Evolutionary conservation across 2,329 filamentous ascomycete genomes (phyloP).

Genomic region (Metarhizium sp.): DNA sequence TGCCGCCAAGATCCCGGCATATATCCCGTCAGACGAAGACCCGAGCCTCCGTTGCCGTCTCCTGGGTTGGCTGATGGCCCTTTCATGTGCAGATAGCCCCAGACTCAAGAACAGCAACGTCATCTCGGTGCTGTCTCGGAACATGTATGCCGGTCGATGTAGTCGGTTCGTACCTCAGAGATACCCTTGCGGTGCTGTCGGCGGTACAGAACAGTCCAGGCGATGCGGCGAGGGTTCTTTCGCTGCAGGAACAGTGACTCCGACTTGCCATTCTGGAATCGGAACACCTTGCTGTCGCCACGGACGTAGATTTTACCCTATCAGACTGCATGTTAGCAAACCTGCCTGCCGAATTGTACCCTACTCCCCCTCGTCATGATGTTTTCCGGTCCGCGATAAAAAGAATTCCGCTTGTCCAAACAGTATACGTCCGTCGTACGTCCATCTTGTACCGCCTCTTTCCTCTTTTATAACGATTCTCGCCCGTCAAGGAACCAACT

Average conservation of each 20-base stretch:
- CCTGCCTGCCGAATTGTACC: neutral
- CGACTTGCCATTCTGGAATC: constrained; percentile 99
- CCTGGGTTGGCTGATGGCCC: neutral
- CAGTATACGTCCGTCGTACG: neutral
- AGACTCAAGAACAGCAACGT: neutral
- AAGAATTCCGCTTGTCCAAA: neutral
- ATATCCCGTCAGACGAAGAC: neutral
- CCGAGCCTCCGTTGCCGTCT: neutral
- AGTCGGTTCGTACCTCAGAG: constrained; percentile 74
- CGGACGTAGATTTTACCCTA: constrained; percentile 99
- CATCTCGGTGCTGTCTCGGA: neutral
- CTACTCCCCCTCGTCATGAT: neutral
- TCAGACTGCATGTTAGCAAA: constrained; percentile 17
- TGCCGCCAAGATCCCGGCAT: constrained; percentile 7
- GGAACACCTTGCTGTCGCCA: constrained; percentile 99
- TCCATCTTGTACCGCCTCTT: neutral
- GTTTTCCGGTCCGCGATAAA: neutral
- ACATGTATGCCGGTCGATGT: neutral
- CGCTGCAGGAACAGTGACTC: constrained; percentile 99
- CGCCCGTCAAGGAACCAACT: neutral
- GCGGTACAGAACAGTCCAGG: constrained; percentile 97
- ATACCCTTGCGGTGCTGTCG: constrained; percentile 99
- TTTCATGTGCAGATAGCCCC: neutral
- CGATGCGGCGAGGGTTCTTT: constrained; percentile 99
- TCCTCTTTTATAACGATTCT: neutral